A percentile compares a stretch with the other conserved stretches of the same genome.
Conservation (phyloP, 192 early-diverging fungal species). For the Dimargaris verticillata region DNA sequence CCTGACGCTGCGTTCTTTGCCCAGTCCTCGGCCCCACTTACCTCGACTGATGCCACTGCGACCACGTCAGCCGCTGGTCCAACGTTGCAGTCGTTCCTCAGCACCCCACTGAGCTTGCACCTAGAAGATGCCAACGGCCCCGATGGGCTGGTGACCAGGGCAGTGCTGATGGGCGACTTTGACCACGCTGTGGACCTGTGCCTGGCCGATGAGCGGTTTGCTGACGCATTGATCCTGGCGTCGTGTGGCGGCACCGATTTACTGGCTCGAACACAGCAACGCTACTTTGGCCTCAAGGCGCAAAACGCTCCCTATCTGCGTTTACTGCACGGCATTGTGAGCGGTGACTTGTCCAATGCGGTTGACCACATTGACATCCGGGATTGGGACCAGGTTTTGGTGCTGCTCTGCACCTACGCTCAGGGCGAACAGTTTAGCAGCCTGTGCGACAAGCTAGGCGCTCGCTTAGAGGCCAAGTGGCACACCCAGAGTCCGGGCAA, state of each 20-base stretch:
- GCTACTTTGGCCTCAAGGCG: conserved; percentile 64
- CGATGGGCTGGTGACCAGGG: conserved; percentile 67
- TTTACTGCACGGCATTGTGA: conserved; percentile 62
- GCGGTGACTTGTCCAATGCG: conserved; percentile 66
- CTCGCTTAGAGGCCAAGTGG: conserved; percentile 36
- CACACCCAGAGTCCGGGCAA: conserved; percentile 12
- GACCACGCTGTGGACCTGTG: conserved; percentile 81
- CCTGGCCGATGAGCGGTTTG: conserved; percentile 57
- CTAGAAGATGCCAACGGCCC: conserved; percentile 38
- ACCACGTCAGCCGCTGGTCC: not conserved
- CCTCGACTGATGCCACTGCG: conserved; percentile 2
- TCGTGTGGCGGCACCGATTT: conserved; percentile 68
- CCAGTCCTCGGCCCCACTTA: conserved; percentile 13
- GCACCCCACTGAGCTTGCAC: conserved; percentile 14
- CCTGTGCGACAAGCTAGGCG: conserved; percentile 50
- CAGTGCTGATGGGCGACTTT: conserved; percentile 82
- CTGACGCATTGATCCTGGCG: conserved; percentile 81
- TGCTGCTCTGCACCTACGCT: conserved; percentile 86
- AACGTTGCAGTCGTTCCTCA: not conserved
- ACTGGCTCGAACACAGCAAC: conserved; percentile 52
- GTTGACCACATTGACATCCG: conserved; percentile 57
- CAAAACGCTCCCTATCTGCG: conserved; percentile 62
- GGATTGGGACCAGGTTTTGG: conserved; percentile 86
- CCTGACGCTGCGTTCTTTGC: conserved; percentile 26
- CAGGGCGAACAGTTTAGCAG: conserved; percentile 63